Conservation (phyloP, 352 stramenopile species). For the Globisporangium nodosum region DNA sequence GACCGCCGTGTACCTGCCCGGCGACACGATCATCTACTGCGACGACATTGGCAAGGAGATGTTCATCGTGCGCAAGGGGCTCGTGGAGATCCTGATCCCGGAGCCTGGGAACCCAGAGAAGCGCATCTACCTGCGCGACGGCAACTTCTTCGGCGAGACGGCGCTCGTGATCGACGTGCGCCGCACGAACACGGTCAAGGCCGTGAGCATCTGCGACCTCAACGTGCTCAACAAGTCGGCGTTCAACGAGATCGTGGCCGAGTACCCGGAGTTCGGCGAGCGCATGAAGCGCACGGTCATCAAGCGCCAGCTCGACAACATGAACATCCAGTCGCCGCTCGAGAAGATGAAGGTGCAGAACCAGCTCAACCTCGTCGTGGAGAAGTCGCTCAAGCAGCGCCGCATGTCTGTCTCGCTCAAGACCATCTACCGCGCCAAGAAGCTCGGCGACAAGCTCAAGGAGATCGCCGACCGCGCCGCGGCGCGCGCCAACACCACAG, state of each 20-base stretch:
- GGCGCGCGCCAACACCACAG: constrained; percentile 13
- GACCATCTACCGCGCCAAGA: constrained; percentile 77
- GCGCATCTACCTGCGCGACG: constrained; percentile 66
- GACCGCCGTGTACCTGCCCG: constrained; percentile 71
- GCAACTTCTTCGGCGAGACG: constrained; percentile 75
- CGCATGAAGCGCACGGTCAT: constrained; percentile 81
- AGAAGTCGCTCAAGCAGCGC: constrained; percentile 72
- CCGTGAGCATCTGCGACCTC: constrained; percentile 74
- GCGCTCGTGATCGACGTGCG: constrained; percentile 76
- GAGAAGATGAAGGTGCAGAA: constrained; percentile 77
- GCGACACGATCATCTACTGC: constrained; percentile 77
- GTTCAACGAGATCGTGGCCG: constrained; percentile 78
- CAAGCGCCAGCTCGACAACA: constrained; percentile 78
- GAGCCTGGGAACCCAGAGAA: constrained; percentile 43
- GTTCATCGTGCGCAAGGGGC: constrained; percentile 82
- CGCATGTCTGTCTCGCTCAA: constrained; percentile 68
- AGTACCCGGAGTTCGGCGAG: constrained; percentile 76
- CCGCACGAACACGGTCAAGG: constrained; percentile 68
- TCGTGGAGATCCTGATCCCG: constrained; percentile 72
- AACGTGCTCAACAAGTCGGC: constrained; percentile 73
- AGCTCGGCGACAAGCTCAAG: constrained; percentile 76
- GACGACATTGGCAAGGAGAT: constrained; percentile 83
- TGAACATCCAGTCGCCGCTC: constrained; percentile 70
- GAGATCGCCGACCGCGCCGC: constrained; percentile 63
- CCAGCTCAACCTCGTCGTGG: constrained; percentile 68